Evolutionary conservation across 2,329 filamentous ascomycete species (phyloP).

Genomic region (Aspergillus oerlinghausenensis): DNA sequence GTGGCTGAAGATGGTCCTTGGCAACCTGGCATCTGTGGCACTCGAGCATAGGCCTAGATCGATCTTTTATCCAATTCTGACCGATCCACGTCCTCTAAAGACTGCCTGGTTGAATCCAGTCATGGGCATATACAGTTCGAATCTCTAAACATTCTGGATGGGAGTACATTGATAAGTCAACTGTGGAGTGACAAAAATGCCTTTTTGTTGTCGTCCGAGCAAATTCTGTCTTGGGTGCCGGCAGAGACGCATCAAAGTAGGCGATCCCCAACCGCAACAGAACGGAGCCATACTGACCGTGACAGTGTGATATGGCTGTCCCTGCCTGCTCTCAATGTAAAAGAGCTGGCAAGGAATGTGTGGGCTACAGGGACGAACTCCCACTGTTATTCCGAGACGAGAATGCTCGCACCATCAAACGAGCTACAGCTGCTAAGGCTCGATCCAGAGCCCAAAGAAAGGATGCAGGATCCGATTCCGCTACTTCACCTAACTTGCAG

Average conservation of each 20-base stretch:
- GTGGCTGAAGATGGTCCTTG: neutral
- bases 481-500: neutral
- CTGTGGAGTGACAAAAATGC: slow-evolving; percentile 11
- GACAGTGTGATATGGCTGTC: slow-evolving; percentile 25
- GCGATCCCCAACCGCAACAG: neutral
- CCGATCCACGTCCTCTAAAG: neutral
- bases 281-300: slow-evolving; percentile 4
- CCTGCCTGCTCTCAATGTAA: slow-evolving; percentile 30
- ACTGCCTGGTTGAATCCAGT: no score
- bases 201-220: slow-evolving; percentile 22
- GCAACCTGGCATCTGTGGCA: neutral
- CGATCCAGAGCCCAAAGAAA: slow-evolving; percentile 4
- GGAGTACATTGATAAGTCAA: neutral
- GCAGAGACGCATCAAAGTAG: slow-evolving; percentile 22
- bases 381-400: slow-evolving; percentile 27
- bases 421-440: slow-evolving; percentile 17
- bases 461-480: neutral
- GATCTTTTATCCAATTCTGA: neutral
- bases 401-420: slow-evolving; percentile 21
- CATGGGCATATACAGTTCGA: no score
- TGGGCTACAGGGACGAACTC: slow-evolving; percentile 27
- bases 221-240: slow-evolving; percentile 23
- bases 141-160: neutral
- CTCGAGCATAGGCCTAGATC: neutral
- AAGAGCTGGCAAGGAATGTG: slow-evolving; percentile 24